Evolutionary conservation across 148 eudicot genomes (phyloP), one percentile per base, ranked within the genome.

Genomic region (Gaultheria prostrata): DNA sequence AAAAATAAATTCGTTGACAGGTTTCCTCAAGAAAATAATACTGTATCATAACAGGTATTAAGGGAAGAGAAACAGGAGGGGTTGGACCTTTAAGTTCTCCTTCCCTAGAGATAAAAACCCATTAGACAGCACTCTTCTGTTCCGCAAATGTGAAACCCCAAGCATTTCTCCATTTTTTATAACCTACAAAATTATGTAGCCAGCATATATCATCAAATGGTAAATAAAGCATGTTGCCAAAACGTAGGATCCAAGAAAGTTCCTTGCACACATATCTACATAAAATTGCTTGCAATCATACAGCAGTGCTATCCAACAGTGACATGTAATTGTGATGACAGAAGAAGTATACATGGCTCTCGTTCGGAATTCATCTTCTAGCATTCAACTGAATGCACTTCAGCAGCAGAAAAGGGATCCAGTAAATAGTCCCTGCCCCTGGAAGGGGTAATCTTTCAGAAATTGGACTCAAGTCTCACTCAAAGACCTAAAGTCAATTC

Each of bases 121-220:
- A 84, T 94, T 92, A 0, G 99, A 97, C 82, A 93, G 79, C 67
- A 97, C 98, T 80, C 92, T 93, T 87, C 95, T 89, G 89, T 94
- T 97, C 88, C 95, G 88, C 83, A 97, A 83, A 89, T 97, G 99
- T 77, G 99, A 97, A 82, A 97, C 98, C 73, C 99, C 99, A 73
- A 97, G 94, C 99, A 97, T 97, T 88, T 97, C 99, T 74, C 99
- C 98, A 43, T 97, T 97, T 88, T 94, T 97, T 87, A 97, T 97
- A 80, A 97, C 99, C 99, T 97, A 90, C 18, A 81, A 69, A 8
- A 5, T 39, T 81, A 59, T 30, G 17, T 15, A 76, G 65, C 80
- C 76, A 76, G 48, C 30, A 35, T 50, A 39, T 76, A 35, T 51
- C 39, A 72, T 6, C 45, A 43, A 3, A 53, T 21, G 30, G 63